Base-by-base conservation (phyloP, 2,329 filamentous ascomycete species). In the Alternaria sp. region DNA sequence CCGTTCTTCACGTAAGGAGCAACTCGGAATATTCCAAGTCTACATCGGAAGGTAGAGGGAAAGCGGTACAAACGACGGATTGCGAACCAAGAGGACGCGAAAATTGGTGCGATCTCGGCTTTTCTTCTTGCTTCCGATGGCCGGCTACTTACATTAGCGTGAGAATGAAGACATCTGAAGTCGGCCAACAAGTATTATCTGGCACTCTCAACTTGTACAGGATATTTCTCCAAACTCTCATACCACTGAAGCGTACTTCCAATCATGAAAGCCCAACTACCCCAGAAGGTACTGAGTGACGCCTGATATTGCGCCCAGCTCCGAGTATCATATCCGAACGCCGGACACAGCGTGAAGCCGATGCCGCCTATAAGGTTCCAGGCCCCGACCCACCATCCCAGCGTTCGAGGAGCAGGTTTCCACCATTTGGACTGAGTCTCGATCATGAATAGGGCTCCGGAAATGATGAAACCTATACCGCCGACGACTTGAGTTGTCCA, bases 381-480 rank as follows among this genome's bases (percentile, higher is more conserved):
- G 9, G 85, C 76, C 0, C 88, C 89, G 67, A 91, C 86, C 74
- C 91, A 88, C 89, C 89, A 91, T 4, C 89, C 89, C 2, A 91
- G 81, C 0, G 87, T 80, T 4, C 76, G 72, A 4, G 81, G 82
- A 0, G 87, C 86, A 0, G 89, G 89, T 12, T 81, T 78, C 68
- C 86, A 91, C 89, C 89, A 91, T 49, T 82, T 84, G 44, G 82
- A 73, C 76, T 91, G 89, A 3, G 88, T 90, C 75, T 91, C 89
- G 8, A 91, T 71, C 84, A 90, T 90, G 76, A 90, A 91, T 2
- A 91, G 77, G 3, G 80, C 70, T 21, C 81, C 83, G 28, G 83
- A 89, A 23, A 89, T 70, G 62, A 90, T 85, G 76, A 91, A 91
- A 5, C 88, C 87, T 0, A 74, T 73, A 1, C 89, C 89, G 5